phyloP scores from a whole-genome alignment of 2,329 filamentous ascomycete species.

The Xylogone sp. region DNA sequence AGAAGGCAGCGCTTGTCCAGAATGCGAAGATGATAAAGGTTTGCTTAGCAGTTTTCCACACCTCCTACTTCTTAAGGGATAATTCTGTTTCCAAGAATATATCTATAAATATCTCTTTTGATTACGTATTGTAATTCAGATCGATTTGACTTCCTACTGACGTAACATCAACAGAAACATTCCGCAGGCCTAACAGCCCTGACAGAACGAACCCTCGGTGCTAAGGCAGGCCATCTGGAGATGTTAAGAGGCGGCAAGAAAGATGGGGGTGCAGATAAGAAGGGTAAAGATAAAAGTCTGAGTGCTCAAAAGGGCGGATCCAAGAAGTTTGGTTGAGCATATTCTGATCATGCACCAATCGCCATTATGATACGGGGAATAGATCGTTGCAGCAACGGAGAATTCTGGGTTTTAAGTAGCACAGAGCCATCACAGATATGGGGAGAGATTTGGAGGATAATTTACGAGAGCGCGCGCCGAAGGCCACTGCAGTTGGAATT shows the following conservation, averaged over 20 bases:
- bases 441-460: no score
- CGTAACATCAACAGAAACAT: conserved; percentile 45
- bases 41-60: conserved; percentile 7
- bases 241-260: conserved; percentile 64
- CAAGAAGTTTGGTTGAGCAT: conserved; percentile 29
- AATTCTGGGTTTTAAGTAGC: no score
- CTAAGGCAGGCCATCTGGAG: conserved; percentile 67
- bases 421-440: no score
- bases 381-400: no score
- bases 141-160: neutral
- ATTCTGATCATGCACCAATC: no score
- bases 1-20: conserved; percentile 56
- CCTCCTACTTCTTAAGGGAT: neutral
- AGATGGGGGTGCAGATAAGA: conserved; percentile 38
- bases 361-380: no score
- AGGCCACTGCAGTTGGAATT: no score
- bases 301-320: conserved; percentile 26
- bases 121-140: neutral
- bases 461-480: no score
- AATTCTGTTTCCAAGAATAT: neutral
- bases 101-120: neutral
- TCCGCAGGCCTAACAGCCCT: conserved; percentile 57
- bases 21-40: conserved; percentile 62
- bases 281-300: conserved; percentile 31
- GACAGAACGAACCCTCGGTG: conserved; percentile 65